Base-by-base conservation (phyloP, 2,329 filamentous ascomycete genomes). In the Neopestalotiopsis sp. region DNA sequence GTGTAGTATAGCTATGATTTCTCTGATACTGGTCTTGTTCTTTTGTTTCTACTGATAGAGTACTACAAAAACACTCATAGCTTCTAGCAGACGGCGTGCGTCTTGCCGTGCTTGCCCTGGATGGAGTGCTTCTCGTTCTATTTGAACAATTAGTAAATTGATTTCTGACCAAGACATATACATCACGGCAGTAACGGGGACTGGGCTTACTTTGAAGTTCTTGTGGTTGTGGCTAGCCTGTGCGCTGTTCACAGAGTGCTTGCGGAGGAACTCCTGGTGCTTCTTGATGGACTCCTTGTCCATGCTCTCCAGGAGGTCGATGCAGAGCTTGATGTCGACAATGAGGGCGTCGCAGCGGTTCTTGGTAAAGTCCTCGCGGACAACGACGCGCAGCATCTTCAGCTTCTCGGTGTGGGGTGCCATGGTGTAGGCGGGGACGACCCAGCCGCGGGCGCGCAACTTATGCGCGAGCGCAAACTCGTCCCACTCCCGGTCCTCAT, bases 351-450 rank as follows among this genome's bases (percentile, higher is more conserved):
- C 94, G 77, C 94, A 97, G 53, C 95, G 88, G 73, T 87, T 90
- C 79, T 92, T 91, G 61, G 90, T 93, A 75, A 98, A 98, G 82
- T 98, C 95, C 81, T 98, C 95, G 65, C 95, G 90, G 4, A 98
- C 93, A 0, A 98, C 95, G 4, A 98, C 90, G 49, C 95, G 91
- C 85, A 98, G 90, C 88, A 98, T 91, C 87, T 97, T 97, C 77
- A 98, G 86, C 72, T 90, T 85, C 68, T 93, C 86, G 20, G 93
- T 94, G 78, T 97, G 87, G 20, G 95, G 95, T 0, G 95, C 95
- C 95, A 98, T 98, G 53, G 95, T 98, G 83, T 98, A 98, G 0
- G 95, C 95, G 0, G 95, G 95, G 0, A 98, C 93, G 38, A 98
- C 92, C 95, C 95, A 98, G 58, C 94, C 93, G 42, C 94, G 89